Percentiles rank a stretch among this genome's conserved stretches.
Evolutionary conservation across 441 rosid genomes (phyloP).

Genomic region (Macaranga tanarius): DNA sequence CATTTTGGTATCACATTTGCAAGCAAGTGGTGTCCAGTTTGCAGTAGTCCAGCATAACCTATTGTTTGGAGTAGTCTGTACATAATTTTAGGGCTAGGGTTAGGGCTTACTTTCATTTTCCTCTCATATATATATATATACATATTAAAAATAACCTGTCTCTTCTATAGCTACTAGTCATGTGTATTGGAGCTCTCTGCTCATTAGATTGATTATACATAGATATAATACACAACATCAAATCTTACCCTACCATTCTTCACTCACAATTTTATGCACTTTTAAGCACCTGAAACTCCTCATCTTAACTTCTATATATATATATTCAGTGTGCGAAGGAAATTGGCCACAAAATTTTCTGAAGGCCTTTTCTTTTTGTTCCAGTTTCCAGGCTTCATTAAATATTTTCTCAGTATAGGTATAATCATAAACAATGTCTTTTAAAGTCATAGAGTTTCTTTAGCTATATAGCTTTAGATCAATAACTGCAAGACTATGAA

Average conservation of each 20-base stretch:
- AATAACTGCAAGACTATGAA: constrained; percentile 1
- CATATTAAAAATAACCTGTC: neutral
- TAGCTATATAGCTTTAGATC: neutral
- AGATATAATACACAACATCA: neutral
- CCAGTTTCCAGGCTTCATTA: constrained; percentile 23
- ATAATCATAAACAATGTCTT: constrained; percentile 9
- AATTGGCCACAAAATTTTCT: constrained; percentile 6
- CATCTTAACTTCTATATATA: constrained; percentile 1
- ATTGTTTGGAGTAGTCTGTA: constrained; percentile 20
- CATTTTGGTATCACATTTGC: constrained; percentile 22
- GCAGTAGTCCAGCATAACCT: constrained; percentile 36
- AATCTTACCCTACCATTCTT: constrained; percentile 14
- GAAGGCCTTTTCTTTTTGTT: constrained; percentile 9
- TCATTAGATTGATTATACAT: constrained; percentile 6
- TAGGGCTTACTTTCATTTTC: constrained; percentile 16
- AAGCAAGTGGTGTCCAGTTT: constrained; percentile 25
- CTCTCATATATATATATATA: neutral
- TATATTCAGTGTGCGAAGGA: neutral
- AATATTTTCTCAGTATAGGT: constrained; percentile 14
- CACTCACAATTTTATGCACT: constrained; percentile 15
- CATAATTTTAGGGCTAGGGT: constrained; percentile 29
- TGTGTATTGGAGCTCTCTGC: neutral
- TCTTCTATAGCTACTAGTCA: constrained; percentile 4
- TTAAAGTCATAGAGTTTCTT: neutral
- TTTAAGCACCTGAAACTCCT: constrained; percentile 24